phyloP scores from a whole-genome alignment of 306 rosid species.

The Rosa multiflora region DNA sequence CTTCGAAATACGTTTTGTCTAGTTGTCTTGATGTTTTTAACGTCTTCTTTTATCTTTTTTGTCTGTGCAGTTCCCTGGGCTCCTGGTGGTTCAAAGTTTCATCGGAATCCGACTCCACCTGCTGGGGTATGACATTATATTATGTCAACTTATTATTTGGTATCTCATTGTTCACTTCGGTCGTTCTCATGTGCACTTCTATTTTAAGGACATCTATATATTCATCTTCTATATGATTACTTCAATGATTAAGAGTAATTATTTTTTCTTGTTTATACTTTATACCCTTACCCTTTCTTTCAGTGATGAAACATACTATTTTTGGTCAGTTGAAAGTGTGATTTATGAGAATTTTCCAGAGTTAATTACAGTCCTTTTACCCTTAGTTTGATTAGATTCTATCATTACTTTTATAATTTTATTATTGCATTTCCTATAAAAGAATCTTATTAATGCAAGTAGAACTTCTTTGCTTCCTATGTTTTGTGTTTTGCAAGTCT shows the following conservation, averaged over 20 bases:
- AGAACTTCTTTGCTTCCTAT: background rate
- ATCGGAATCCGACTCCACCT: slow-evolving; percentile 92
- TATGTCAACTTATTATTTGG: background rate
- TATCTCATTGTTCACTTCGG: background rate
- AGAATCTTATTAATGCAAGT: background rate
- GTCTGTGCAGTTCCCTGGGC: slow-evolving; percentile 89
- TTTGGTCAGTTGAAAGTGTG: background rate
- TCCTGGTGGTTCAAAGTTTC: slow-evolving; percentile 95
- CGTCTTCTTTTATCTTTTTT: slow-evolving; percentile 9
- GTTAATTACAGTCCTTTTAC: background rate
- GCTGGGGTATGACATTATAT: slow-evolving; percentile 62
- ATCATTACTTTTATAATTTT: background rate
- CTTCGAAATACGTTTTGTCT: background rate
- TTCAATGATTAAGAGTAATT: background rate
- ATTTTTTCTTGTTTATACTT: background rate
- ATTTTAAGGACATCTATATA: background rate
- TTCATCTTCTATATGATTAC: slow-evolving; percentile 3
- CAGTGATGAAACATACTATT: background rate
- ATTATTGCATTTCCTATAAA: background rate
- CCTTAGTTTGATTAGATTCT: background rate
- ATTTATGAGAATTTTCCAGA: background rate
- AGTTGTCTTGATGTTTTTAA: background rate
- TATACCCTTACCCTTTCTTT: background rate
- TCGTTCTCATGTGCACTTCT: slow-evolving; percentile 5
- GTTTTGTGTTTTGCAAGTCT: background rate